Percentiles rank a stretch among this genome's conserved stretches.
These are phyloP conservation scores for Ceratocystis alfenasii DNA, from an alignment of 2,329 filamentous ascomycete genomes.

Conservation along the genomic window DNA sequence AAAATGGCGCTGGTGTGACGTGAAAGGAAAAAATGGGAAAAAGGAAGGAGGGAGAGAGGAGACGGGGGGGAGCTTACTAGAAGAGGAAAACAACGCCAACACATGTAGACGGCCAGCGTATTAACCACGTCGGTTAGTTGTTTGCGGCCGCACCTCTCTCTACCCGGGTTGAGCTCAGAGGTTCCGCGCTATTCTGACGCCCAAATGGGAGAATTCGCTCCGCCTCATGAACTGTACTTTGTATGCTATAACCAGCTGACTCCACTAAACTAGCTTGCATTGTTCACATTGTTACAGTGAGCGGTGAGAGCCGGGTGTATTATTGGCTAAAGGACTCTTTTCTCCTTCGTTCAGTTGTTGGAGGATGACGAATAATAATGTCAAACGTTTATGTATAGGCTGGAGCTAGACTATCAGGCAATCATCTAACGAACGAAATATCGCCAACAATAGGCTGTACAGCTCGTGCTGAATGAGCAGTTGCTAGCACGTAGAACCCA, in stretches of 20 bases:
- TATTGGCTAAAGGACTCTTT: neutral
- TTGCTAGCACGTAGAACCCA: no score
- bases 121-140: neutral
- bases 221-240: neutral
- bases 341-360: no score
- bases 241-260: neutral
- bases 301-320: neutral
- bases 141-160: conserved; percentile 1
- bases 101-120: neutral
- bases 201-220: neutral
- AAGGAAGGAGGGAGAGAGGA: no score
- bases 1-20: no score
- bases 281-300: conserved; percentile 8
- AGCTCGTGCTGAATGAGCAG: no score
- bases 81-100: neutral
- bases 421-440: no score
- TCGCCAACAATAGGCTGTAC: no score
- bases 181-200: neutral
- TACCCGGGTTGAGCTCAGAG: neutral
- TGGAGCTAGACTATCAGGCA: no score
- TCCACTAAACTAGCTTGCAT: neutral
- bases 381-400: no score
- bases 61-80: neutral
- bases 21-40: no score
- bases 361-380: no score